Percentiles rank a stretch among this genome's conserved stretches.
These are phyloP conservation scores for Lachancea sp. DNA, from an alignment of 805 yeast genomes.

Conservation along the genomic window DNA sequence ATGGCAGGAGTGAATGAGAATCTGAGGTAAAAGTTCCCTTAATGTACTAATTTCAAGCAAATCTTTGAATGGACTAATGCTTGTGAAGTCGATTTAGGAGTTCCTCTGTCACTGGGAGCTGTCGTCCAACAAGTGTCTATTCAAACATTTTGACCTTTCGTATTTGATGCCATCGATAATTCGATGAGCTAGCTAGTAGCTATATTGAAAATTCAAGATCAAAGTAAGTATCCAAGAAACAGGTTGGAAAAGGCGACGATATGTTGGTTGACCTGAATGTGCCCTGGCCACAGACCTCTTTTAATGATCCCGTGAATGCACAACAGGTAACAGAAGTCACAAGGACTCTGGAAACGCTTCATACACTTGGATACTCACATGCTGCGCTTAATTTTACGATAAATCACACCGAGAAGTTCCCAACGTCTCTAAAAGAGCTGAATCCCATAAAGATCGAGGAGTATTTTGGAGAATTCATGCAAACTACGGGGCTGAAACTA, in stretches of 20 bases:
- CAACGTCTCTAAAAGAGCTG: constrained; percentile 38
- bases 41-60: too few species aligned
- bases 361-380: constrained; percentile 63
- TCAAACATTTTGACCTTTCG: neutral
- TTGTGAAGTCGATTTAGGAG: too few species aligned
- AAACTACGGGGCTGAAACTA: constrained; percentile 38
- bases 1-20: too few species aligned
- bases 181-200: neutral
- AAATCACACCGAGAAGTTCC: constrained; percentile 46
- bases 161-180: neutral
- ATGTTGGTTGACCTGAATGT: constrained; percentile 66
- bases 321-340: constrained; percentile 41
- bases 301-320: constrained; percentile 36
- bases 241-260: neutral
- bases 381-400: constrained; percentile 67
- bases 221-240: neutral
- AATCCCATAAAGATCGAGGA: constrained; percentile 36
- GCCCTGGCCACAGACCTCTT: constrained; percentile 60
- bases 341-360: constrained; percentile 46
- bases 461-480: constrained; percentile 26
- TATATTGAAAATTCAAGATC: neutral
- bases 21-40: too few species aligned
- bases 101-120: too few species aligned
- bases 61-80: too few species aligned
- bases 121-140: too few species aligned